phyloP scores from a whole-genome alignment of 257 asterid species.

The Solanum dulcamara region DNA sequence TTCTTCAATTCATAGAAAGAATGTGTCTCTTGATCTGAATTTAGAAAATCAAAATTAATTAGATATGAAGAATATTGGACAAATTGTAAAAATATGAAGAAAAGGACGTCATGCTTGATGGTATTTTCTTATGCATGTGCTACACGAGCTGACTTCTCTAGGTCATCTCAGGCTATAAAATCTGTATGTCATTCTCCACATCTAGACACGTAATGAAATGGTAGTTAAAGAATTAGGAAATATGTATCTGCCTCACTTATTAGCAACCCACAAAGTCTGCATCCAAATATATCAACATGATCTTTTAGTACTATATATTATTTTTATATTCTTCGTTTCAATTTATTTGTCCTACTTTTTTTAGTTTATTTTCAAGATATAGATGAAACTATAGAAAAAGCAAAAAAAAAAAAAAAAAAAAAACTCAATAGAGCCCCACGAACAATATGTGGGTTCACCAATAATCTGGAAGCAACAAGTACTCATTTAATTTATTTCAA shows the following conservation, averaged over 20 bases:
- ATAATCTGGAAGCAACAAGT: not conserved
- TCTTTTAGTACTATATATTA: not conserved
- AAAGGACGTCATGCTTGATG: not conserved
- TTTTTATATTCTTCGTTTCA: not conserved
- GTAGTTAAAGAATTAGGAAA: constrained; percentile 1
- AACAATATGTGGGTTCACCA: not conserved
- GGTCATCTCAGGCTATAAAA: not conserved
- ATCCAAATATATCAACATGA: not conserved
- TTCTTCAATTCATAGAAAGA: not conserved
- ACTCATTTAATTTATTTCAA: not conserved
- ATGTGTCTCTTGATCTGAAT: not conserved
- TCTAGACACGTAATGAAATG: not conserved
- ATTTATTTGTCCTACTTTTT: not conserved
- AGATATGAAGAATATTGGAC: not conserved
- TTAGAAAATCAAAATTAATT: not conserved
- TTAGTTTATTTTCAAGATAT: not conserved
- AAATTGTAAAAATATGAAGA: not conserved
- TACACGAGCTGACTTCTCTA: not conserved
- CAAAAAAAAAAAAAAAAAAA: not conserved
- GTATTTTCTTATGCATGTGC: not conserved
- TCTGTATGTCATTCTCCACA: not conserved
- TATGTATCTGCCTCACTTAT: not conserved
- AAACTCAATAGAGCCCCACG: not conserved
- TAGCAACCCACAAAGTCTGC: not conserved
- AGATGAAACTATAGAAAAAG: not conserved